Conservation (phyloP, 2,329 filamentous ascomycete species). For the Beauveria sp. region DNA sequence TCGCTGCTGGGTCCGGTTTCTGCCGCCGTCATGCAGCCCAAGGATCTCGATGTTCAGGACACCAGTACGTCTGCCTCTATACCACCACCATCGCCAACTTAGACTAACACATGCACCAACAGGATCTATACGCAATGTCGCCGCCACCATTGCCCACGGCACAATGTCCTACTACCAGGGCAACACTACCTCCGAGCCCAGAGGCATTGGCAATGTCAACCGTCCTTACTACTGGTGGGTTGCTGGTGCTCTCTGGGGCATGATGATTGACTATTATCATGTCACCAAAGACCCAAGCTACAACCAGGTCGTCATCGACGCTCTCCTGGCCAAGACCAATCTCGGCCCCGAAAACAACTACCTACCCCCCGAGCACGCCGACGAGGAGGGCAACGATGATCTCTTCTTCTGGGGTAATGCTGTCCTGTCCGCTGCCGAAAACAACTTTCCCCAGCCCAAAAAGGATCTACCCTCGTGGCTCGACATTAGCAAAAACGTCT, state of each 20-base stretch:
- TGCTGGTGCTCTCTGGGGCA: slow-evolving; percentile 57
- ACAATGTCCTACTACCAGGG: slow-evolving; percentile 59
- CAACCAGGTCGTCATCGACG: slow-evolving; percentile 51
- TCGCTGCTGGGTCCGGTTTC: slow-evolving; percentile 15
- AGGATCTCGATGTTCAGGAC: slow-evolving; percentile 31
- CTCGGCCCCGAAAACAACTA: slow-evolving; percentile 51
- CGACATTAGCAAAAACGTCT: slow-evolving; percentile 58
- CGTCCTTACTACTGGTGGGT: slow-evolving; percentile 65
- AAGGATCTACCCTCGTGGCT: slow-evolving; percentile 48
- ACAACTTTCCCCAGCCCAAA: slow-evolving; percentile 51
- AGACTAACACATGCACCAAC: slow-evolving; percentile 14
- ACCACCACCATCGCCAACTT: not conserved
- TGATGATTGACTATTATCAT: slow-evolving; percentile 62
- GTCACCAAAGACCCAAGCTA: slow-evolving; percentile 56
- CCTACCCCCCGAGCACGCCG: slow-evolving; percentile 48
- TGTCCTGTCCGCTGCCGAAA: slow-evolving; percentile 56
- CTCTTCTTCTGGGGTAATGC: slow-evolving; percentile 61
- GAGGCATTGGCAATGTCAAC: slow-evolving; percentile 55
- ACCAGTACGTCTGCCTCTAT: slow-evolving; percentile 21
- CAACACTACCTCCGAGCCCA: slow-evolving; percentile 30
- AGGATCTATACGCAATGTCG: slow-evolving; percentile 56
- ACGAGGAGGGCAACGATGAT: slow-evolving; percentile 61
- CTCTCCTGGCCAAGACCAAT: slow-evolving; percentile 47
- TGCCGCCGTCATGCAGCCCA: slow-evolving; percentile 24
- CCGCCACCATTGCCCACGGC: slow-evolving; percentile 52